These are phyloP conservation scores for Breviolum minutum DNA, from an alignment of 73 alveolate genomes.

Conservation along the genomic window DNA sequence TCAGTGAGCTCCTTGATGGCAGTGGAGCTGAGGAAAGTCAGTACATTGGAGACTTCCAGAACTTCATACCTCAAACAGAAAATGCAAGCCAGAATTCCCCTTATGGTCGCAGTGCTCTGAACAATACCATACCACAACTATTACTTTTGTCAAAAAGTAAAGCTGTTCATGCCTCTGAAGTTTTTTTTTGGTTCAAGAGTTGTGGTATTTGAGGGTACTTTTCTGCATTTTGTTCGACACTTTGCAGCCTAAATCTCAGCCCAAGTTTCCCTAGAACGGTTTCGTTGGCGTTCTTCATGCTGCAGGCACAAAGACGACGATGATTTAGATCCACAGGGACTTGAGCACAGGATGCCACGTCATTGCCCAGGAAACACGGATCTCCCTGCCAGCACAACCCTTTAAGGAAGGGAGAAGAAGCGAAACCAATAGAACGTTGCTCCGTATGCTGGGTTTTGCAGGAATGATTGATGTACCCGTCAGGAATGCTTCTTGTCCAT, in stretches of 20 bases:
- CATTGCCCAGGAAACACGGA: slow-evolving; percentile 76
- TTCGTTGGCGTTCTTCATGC: background rate
- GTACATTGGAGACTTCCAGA: slow-evolving; percentile 60
- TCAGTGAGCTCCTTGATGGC: slow-evolving; percentile 26
- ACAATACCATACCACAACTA: too few species aligned
- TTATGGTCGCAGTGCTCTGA: too few species aligned
- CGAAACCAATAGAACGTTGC: background rate
- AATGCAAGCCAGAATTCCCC: background rate
- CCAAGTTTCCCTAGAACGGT: slow-evolving; percentile 4
- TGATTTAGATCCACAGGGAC: slow-evolving; percentile 36
- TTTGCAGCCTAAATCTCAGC: background rate
- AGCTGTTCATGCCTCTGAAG: too few species aligned
- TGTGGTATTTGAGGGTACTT: too few species aligned
- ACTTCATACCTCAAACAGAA: slow-evolving; percentile 24
- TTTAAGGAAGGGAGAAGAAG: background rate
- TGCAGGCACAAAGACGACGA: slow-evolving; percentile 56
- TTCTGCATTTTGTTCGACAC: background rate
- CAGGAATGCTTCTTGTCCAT: too few species aligned
- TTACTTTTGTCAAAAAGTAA: too few species aligned
- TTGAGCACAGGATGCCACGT: slow-evolving; percentile 30
- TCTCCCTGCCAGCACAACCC: slow-evolving; percentile 24
- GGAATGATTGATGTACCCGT: too few species aligned
- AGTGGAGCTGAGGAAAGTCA: slow-evolving; percentile 22
- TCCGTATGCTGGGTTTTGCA: too few species aligned
- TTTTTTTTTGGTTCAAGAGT: too few species aligned